A percentile compares a stretch with the other conserved stretches of the same genome.
Conservation (phyloP, 2,329 filamentous ascomycete species). For the Fusarium stilboides region DNA sequence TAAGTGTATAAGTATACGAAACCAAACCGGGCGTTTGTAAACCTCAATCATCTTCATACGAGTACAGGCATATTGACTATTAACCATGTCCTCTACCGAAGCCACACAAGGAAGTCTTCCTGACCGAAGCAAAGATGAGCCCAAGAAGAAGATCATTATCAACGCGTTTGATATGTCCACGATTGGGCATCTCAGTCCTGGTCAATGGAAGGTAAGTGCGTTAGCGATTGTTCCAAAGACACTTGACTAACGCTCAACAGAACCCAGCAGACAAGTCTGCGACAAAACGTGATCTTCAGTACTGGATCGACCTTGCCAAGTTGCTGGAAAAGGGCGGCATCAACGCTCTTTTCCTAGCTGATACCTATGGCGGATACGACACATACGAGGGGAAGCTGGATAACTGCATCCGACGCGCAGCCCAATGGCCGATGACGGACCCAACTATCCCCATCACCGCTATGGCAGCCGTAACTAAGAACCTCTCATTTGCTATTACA, state of each 20-base stretch:
- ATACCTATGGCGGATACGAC: constrained; percentile 76
- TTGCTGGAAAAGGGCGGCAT: constrained; percentile 73
- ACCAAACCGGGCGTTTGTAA: not conserved
- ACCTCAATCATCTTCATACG: not conserved
- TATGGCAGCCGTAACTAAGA: constrained; percentile 78
- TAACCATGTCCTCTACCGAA: constrained; percentile 3
- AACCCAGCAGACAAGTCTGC: constrained; percentile 74
- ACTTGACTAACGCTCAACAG: constrained; percentile 50
- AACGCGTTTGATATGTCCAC: constrained; percentile 79
- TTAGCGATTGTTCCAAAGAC: accelerated
- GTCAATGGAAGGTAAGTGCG: constrained; percentile 73
- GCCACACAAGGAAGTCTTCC: not conserved
- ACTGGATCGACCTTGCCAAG: constrained; percentile 76
- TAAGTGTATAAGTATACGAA: not conserved
- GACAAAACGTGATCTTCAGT: constrained; percentile 71
- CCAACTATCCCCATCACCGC: constrained; percentile 75
- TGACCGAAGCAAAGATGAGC: not conserved
- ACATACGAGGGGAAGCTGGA: constrained; percentile 73
- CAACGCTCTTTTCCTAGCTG: constrained; percentile 76
- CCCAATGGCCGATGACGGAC: constrained; percentile 77
- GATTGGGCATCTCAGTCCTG: constrained; percentile 74
- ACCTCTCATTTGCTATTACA: constrained; percentile 74
- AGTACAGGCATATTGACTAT: too few relatives aligned
- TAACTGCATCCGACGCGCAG: constrained; percentile 72
- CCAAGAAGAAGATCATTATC: constrained; percentile 63